Evolutionary conservation across 1,284 basidiomycete genomes (phyloP).

Genomic region (Trichosporon sp.): DNA sequence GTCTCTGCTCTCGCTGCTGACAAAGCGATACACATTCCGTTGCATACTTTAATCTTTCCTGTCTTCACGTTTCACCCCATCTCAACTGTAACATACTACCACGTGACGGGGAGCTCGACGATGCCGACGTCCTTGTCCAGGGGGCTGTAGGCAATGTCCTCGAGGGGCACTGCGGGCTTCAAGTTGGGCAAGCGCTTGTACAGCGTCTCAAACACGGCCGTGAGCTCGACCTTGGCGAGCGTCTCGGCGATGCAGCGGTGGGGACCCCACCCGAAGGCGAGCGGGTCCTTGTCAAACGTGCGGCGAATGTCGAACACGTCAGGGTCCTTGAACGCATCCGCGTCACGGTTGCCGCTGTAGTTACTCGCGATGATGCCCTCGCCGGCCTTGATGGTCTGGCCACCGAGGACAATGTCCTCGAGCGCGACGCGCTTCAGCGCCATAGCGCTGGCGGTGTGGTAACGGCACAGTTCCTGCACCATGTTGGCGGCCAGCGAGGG

Average conservation of each 20-base stretch:
- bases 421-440: slow-evolving; percentile 28
- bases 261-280: slow-evolving; percentile 24
- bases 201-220: slow-evolving; percentile 24
- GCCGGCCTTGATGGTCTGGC: slow-evolving; percentile 23
- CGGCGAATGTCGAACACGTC: slow-evolving; percentile 27
- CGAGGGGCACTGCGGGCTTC: slow-evolving; percentile 21
- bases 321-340: slow-evolving; percentile 22
- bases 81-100: not conserved
- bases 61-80: not conserved
- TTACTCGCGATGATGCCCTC: slow-evolving; percentile 30
- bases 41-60: not conserved
- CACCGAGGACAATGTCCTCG: slow-evolving; percentile 22
- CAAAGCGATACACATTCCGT: not conserved
- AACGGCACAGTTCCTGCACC: slow-evolving; percentile 29
- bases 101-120: slow-evolving; percentile 23
- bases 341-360: slow-evolving; percentile 29
- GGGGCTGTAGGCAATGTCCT: slow-evolving; percentile 27
- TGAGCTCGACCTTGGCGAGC: slow-evolving; percentile 27
- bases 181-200: slow-evolving; percentile 25
- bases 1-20: not conserved
- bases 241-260: slow-evolving; percentile 28
- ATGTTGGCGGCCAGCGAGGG: slow-evolving; percentile 24
- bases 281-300: slow-evolving; percentile 22
- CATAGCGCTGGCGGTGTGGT: slow-evolving; percentile 28
- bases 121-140: slow-evolving; percentile 24